Evolutionary conservation across 2,329 filamentous ascomycete species (phyloP), one percentile per base, ranked within the genome.

Genomic region (Fusarium nygamai): DNA sequence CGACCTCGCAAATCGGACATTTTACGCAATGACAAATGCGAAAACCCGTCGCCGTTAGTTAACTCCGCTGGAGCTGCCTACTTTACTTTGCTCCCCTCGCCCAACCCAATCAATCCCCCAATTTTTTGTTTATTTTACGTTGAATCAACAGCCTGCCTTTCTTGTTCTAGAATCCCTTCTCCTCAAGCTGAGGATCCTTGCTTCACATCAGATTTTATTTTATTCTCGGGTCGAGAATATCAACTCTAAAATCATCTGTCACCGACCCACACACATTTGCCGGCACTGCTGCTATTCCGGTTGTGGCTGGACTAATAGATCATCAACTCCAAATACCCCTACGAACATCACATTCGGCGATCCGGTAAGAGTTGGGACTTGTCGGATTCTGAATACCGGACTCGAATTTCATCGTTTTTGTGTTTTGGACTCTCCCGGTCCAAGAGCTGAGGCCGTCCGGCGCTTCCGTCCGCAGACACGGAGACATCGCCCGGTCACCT

Each of bases 271-370:
- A 70, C 61, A 62, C 61, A 60, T 72, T 67, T 48, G 60, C 58
- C 71, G 65, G 58, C 67, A 67, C 56, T 62, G 56, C 68, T 71
- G 59, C 68, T 67, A 73, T 66, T 76, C 69, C 53, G 64, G 62
- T 69, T 76, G 75, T 76, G 71, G 71, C 73, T 73, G 60, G 50
- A 77, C 75, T 77, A 76, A 78, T 56, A 75, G 43, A 68, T 51
- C 53, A 63, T 33, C 73, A 72, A 69, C 46, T 73, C 50, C 29
- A 61, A 67, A 59, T 47, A 72, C 61, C 59, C 67, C 62, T 64
- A 65, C 64, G 58, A 57, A 61, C 59, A 46, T 47, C 59, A 19
- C 56, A 36, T 63, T 54, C 34, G 29, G 24, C 64, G 39, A 47
- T 61, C 53, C 58, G 53, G 51, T 61, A 60, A 62, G 59, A 54